Base-by-base conservation (phyloP, 2,329 filamentous ascomycete genomes). In the Akanthomyces lecanii region DNA sequence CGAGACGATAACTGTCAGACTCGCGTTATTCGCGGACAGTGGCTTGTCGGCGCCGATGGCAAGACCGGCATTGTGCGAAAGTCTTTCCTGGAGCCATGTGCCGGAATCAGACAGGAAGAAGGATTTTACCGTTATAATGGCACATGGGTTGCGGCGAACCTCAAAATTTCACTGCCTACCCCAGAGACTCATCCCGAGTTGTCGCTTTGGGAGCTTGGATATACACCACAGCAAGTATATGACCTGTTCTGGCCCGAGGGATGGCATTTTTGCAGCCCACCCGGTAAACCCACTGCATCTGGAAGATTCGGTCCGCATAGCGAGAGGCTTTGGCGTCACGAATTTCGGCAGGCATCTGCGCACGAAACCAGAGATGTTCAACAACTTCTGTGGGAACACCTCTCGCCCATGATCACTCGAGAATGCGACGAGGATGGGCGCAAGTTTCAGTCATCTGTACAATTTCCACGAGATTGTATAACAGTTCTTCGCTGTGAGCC, bases 81-180 rank as follows among this genome's bases (percentile, higher is more conserved):
- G 64, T 67, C 72, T 14, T 82, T 79, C 63, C 71, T 82, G 4
- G 79, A 82, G 63, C 71, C 64, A 1, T 71, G 72, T 21, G 21
- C 21, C 11, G 77, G 76, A 0, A 72, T 80, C 45, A 68, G 71
- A 33, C 70, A 77, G 65, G 75, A 78, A 50, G 65, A 69, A 18
- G 69, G 69, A n/a, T 25, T 33, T 5, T 74, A 70, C 58, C 66
- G 66, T 2, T 79, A 79, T 63, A 70, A 74, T 12, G 76, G 71
- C 16, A 76, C 73, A 0, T 83, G 81, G 80, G 75, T 83, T 4
- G 81, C 81, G 1, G 67, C 77, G 4, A 83, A 83, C 62, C 73
- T 77, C 65, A 69, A 77, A 28, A 72, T 83, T 28, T 69, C 69
- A 1, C 65, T 77, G 0, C 81, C 80, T 0, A 82, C 77, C 0